Conservation (phyloP, 257 asterid species). For the Gentiana macrophylla region DNA sequence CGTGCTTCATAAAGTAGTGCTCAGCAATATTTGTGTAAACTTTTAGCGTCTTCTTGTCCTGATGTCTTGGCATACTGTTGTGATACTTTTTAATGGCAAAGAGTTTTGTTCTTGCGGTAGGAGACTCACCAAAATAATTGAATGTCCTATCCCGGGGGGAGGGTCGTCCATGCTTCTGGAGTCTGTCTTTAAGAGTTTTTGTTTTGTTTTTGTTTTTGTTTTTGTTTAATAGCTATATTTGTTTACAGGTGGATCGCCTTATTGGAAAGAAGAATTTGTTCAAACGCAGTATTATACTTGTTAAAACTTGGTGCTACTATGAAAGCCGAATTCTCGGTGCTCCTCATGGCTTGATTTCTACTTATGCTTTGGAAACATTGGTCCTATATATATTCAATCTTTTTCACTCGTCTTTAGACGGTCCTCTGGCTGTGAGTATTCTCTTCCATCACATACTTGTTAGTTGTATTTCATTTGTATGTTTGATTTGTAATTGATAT, state of each 20-base stretch:
- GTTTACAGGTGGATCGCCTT: conserved; percentile 63
- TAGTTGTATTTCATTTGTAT: conserved; percentile 5
- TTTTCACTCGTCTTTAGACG: conserved; percentile 60
- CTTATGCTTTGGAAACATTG: conserved; percentile 89
- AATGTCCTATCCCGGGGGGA: no score
- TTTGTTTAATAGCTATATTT: background rate
- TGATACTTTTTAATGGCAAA: no score
- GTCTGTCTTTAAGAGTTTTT: background rate
- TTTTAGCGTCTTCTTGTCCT: no score
- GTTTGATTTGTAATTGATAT: conserved; percentile 14
- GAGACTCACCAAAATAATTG: no score
- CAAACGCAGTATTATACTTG: conserved; percentile 75
- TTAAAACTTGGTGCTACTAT: conserved; percentile 95
- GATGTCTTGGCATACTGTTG: no score
- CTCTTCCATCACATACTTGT: conserved; percentile 12
- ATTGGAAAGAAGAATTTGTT: conserved; percentile 75
- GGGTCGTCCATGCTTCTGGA: background rate
- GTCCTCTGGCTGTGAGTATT: conserved; percentile 75
- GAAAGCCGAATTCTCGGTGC: conserved; percentile 96
- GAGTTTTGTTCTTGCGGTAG: no score
- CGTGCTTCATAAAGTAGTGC: no score
- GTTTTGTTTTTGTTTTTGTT: background rate
- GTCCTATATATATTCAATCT: conserved; percentile 81
- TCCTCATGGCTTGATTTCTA: conserved; percentile 83
- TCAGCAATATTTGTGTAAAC: no score